Evolutionary conservation across 2,329 filamentous ascomycete species (phyloP).

Genomic region (Aspergillus sojae): DNA sequence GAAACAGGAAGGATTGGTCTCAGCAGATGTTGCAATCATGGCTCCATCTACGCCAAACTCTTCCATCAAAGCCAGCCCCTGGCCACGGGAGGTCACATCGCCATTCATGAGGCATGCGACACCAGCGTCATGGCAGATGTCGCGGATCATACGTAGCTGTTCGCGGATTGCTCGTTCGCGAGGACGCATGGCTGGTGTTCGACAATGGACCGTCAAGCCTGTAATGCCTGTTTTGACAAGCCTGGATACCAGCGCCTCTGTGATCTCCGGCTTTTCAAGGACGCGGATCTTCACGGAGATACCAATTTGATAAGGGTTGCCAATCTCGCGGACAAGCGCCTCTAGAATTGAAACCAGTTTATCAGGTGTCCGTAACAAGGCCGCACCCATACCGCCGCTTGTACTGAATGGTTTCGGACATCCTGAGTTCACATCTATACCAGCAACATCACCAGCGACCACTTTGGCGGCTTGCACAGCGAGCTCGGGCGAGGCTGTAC

Average conservation of each 20-base stretch:
- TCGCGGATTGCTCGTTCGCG: slow-evolving; percentile 83
- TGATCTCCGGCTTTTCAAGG: slow-evolving; percentile 74
- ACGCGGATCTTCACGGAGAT: slow-evolving; percentile 97
- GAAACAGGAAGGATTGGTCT: slow-evolving; percentile 90
- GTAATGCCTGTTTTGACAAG: slow-evolving; percentile 88
- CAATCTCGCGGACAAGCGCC: slow-evolving; percentile 77
- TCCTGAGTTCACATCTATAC: slow-evolving; percentile 97
- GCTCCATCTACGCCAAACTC: slow-evolving; percentile 89
- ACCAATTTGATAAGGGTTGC: slow-evolving; percentile 78
- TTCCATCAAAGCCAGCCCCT: slow-evolving; percentile 70
- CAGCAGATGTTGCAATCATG: slow-evolving; percentile 94
- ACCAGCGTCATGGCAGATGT: slow-evolving; percentile 78
- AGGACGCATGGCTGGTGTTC: slow-evolving; percentile 93
- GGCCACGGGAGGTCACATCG: slow-evolving; percentile 75
- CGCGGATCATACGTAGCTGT: slow-evolving; percentile 80
- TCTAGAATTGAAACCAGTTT: slow-evolving; percentile 80
- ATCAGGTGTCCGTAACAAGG: slow-evolving; percentile 82
- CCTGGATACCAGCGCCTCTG: slow-evolving; percentile 73
- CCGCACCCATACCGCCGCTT: slow-evolving; percentile 91
- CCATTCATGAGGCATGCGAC: slow-evolving; percentile 97
- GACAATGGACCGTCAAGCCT: slow-evolving; percentile 90
- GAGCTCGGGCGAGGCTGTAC: slow-evolving; percentile 77
- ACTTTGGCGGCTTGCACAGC: slow-evolving; percentile 84
- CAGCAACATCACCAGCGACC: slow-evolving; percentile 83
- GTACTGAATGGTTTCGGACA: slow-evolving; percentile 98